Conservation (phyloP, 495 filamentous ascomycete genomes). For the Tuber indicum region DNA sequence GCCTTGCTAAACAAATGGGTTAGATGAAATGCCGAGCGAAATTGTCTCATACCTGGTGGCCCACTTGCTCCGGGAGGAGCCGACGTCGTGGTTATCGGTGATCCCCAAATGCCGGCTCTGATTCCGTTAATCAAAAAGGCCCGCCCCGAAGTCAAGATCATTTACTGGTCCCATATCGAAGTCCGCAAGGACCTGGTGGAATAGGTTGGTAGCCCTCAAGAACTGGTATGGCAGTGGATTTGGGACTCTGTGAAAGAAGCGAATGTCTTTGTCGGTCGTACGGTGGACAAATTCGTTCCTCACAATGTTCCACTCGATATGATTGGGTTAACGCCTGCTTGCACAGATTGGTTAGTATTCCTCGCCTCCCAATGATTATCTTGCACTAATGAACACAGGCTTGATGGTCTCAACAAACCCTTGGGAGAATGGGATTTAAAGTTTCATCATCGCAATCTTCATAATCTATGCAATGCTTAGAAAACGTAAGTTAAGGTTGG, state of each 20-base stretch:
- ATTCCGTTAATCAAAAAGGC: slow-evolving; percentile 67
- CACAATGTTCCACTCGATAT: slow-evolving; percentile 56
- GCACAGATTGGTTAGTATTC: slow-evolving; percentile 64
- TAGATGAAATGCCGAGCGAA: slow-evolving; percentile 65
- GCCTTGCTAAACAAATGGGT: slow-evolving; percentile 61
- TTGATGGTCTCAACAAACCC: slow-evolving; percentile 79
- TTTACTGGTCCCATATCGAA: slow-evolving; percentile 80
- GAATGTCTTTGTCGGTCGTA: slow-evolving; percentile 80
- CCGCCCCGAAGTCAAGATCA: slow-evolving; percentile 66
- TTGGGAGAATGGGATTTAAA: slow-evolving; percentile 66
- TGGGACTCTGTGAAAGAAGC: slow-evolving; percentile 64
- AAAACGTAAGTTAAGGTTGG: slow-evolving; percentile 47
- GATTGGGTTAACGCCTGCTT: slow-evolving; percentile 73
- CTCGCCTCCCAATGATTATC: neutral
- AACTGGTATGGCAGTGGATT: slow-evolving; percentile 70
- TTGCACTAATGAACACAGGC: slow-evolving; percentile 45
- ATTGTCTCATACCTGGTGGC: slow-evolving; percentile 65
- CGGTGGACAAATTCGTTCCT: slow-evolving; percentile 71
- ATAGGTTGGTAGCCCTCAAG: slow-evolving; percentile 55
- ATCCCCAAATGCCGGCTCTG: slow-evolving; percentile 79
- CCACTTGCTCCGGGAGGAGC: slow-evolving; percentile 71
- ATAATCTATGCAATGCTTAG: slow-evolving; percentile 55
- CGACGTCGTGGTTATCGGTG: slow-evolving; percentile 71
- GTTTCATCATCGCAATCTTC: slow-evolving; percentile 72
- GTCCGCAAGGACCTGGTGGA: slow-evolving; percentile 69